Evolutionary conservation across 2,329 filamentous ascomycete genomes (phyloP), one percentile per base, ranked within the genome.

Genomic region (Cryphonectria nitschkei): DNA sequence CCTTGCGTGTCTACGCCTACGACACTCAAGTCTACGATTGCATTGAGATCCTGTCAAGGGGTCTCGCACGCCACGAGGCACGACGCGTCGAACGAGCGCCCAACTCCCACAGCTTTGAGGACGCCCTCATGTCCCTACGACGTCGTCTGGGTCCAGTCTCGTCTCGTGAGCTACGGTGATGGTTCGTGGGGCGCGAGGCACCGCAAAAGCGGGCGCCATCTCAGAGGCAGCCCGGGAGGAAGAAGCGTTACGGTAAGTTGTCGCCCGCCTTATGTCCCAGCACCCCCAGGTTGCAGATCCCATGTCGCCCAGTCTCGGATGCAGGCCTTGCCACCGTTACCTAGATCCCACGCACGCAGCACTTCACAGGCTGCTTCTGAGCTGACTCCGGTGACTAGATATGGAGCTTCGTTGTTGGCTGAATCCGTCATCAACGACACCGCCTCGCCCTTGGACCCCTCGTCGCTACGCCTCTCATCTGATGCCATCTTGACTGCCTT

Each of bases 391-490:
- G 37, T 9, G 22, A 37, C 29, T 37, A 68, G 66, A n/a, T 68
- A 68, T 54, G 66, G 56, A 22, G 66, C 66, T 41, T 68, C 66
- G 3, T 26, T 68, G 56, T 41, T 68, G 56, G 66, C 66, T 19
- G 56, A 68, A 3, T 68, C 66, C 22, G 26, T 62, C 56, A 62
- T 68, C 66, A 68, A 62, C 56, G 66, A 68, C n/a, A 16, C 56
- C 34, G 29, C 43, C 6, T 11, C 11, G 19, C n/a, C 56, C 43
- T 9, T 62, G 56, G 16, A 39, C 22, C 26, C 39, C 9, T 29
- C 66, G 5, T 22, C 26, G 39, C 56, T 68, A 3, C n/a, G 14
- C 22, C 6, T 41, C 14, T 62, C 66, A 1, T 67, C 56, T 26
- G 66, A 68, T 61, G 41, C 66, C 14, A 43, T 39, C 29, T 13